Base-by-base conservation (phyloP, 495 filamentous ascomycete species). In the Aspergillus conjunctus region DNA sequence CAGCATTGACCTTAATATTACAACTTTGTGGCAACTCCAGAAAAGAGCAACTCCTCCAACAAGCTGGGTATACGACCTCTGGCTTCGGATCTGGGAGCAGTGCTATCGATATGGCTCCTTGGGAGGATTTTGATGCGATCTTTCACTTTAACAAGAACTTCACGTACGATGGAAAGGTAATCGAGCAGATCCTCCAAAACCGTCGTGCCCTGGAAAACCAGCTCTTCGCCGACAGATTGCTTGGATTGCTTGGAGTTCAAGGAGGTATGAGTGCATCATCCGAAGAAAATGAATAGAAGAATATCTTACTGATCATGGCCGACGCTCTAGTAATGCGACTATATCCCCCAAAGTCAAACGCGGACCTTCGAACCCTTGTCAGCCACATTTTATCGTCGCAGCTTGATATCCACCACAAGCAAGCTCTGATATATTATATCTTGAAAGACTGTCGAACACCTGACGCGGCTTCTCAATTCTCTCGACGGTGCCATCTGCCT, bases 371-470 rank as follows among this genome's bases (percentile, higher is more conserved):
- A 65, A 80, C 79, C 33, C 81, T 93, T 1, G 82, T 91, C 70
- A 71, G 81, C 30, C 80, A 83, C 37, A 87, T 94, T 57, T 80
- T 85, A 59, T 78, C 74, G 45, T 81, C 79, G 20, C 78, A 76
- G 39, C 79, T 85, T 51, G 81, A 88, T 22, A 75, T 85, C 46
- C 87, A 89, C 72, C 85, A 91, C 68, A 91, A 92, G 71, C 84
- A 90, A 65, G 88, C 89, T 11, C 79, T 92, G 48, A 76, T 94
- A 56, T 93, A 88, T 75, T 94, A 94, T 74, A 75, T 94, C 56
- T 81, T 93, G 12, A 87, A 89, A 65, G 89, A 93, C 70, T 81
- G 85, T 71, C 86, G 86, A 65, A 76, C 79, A 43, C 66, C 80
- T 7, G 78, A 82, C 45, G 67, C 79, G 21, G 75, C 81, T 3